Evolutionary conservation across 1,139 yeast genomes (phyloP).

Genomic region (Taphrina populina): DNA sequence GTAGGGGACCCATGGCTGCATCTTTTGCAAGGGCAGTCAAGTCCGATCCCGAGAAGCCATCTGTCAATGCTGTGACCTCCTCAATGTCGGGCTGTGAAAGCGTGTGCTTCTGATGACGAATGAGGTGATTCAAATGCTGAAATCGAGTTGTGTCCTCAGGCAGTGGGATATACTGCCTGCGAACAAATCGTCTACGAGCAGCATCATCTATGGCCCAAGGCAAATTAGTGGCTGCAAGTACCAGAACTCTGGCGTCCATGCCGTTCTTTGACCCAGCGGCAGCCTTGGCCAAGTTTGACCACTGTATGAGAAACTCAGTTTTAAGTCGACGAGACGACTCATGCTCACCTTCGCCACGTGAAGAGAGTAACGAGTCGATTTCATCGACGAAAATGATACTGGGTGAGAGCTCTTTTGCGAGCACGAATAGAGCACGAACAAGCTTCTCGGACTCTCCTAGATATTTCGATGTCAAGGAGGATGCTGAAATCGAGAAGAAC

Average conservation of each 20-base stretch:
- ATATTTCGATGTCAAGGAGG: constrained; percentile 86
- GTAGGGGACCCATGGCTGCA: constrained; percentile 96
- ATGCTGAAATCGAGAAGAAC: constrained; percentile 87
- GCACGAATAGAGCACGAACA: constrained; percentile 79
- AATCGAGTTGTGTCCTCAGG: constrained; percentile 84
- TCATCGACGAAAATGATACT: constrained; percentile 95
- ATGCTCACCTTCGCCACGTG: constrained; percentile 83
- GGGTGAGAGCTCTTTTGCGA: constrained; percentile 86
- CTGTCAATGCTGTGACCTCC: constrained; percentile 61
- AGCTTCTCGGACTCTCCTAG: constrained; percentile 93
- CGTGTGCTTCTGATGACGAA: constrained; percentile 70
- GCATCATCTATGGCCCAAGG: constrained; percentile 99
- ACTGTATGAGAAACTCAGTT: constrained; percentile 90
- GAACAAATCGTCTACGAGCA: constrained; percentile 80
- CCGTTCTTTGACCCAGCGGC: constrained; percentile 70
- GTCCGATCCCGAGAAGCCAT: constrained; percentile 90
- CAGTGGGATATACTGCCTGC: constrained; percentile 89
- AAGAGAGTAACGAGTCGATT: constrained; percentile 83
- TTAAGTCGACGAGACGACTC: constrained; percentile 90
- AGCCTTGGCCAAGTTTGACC: constrained; percentile 92
- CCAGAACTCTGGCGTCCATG: constrained; percentile 75
- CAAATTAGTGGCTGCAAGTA: constrained; percentile 90
- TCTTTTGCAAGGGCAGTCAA: constrained; percentile 94
- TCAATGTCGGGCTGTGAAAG: constrained; percentile 63
- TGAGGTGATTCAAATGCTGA: constrained; percentile 67